A percentile compares a stretch with the other conserved stretches of the same genome.
These are phyloP conservation scores for Eremochloa ophiuroides DNA, from an alignment of 176 grass and related monocot genomes.

Conservation along the genomic window DNA sequence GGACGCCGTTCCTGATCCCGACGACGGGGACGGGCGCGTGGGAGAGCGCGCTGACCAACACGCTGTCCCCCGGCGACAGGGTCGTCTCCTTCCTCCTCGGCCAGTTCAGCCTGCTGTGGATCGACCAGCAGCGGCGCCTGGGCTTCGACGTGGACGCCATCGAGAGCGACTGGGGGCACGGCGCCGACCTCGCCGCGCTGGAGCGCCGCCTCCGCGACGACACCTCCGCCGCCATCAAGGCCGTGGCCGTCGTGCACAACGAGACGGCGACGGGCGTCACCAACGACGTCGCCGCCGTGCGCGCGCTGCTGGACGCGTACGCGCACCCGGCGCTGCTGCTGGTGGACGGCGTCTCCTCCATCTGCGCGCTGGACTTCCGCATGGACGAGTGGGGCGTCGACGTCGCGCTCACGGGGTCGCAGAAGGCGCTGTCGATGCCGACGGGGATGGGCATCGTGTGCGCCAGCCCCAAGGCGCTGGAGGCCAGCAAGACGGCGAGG, in stretches of 20 bases:
- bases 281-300: conserved; percentile 73
- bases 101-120: conserved; percentile 97
- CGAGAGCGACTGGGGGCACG: conserved; percentile 81
- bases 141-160: conserved; percentile 83
- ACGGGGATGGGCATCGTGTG: conserved; percentile 86
- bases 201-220: conserved; percentile 57
- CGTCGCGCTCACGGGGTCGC: conserved; percentile 90
- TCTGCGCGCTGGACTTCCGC: conserved; percentile 89
- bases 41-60: conserved; percentile 99
- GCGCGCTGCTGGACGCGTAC: conserved; percentile 67
- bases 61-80: conserved; percentile 74
- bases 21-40: conserved; percentile 93
- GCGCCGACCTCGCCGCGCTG: conserved; percentile 66
- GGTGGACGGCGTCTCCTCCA: conserved; percentile 93
- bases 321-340: conserved; percentile 71
- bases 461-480: conserved; percentile 78
- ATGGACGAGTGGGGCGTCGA: conserved; percentile 99
- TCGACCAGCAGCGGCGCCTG: conserved; percentile 95
- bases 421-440: conserved; percentile 96
- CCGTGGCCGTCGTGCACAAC: conserved; percentile 95
- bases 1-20: conserved; percentile 81
- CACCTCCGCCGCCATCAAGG: conserved; percentile 62
- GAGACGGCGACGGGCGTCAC: conserved; percentile 98
- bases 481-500: conserved; percentile 74
- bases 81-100: conserved; percentile 85